Evolutionary conservation across 2,329 filamentous ascomycete species (phyloP).

Genomic region (Macrophomina tecta): DNA sequence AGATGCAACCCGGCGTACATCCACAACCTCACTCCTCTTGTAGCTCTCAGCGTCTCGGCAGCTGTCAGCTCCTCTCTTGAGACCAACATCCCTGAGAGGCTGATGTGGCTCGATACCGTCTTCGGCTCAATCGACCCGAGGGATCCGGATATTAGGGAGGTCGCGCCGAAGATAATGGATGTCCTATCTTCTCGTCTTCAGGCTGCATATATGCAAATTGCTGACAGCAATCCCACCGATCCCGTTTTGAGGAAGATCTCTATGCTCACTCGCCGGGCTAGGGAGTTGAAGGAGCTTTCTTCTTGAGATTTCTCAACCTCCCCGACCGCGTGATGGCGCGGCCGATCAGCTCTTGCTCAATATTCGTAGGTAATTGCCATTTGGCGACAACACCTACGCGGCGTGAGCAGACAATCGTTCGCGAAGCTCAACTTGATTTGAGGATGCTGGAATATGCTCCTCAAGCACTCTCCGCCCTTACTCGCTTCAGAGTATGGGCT

Average conservation of each 20-base stretch:
- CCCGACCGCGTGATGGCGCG: neutral
- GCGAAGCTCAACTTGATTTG: neutral
- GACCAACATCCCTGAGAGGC: slow-evolving; percentile 59
- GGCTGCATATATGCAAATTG: slow-evolving; percentile 62
- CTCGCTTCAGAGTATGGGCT: neutral
- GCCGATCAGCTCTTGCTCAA: neutral
- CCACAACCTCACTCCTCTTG: slow-evolving; percentile 60
- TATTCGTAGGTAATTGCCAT: neutral
- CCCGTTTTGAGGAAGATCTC: slow-evolving; percentile 60
- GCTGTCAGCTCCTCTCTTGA: slow-evolving; percentile 65
- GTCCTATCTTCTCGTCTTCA: slow-evolving; percentile 64
- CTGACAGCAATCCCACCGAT: slow-evolving; percentile 58
- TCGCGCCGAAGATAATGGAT: slow-evolving; percentile 65
- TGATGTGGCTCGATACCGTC: slow-evolving; percentile 65
- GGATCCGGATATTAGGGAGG: slow-evolving; percentile 62
- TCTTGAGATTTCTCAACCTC: neutral
- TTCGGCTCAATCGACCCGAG: slow-evolving; percentile 60
- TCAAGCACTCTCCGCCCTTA: neutral
- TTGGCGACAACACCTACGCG: neutral
- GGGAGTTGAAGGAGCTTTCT: slow-evolving; percentile 33
- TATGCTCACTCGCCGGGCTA: slow-evolving; percentile 46
- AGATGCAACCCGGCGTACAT: slow-evolving; percentile 64
- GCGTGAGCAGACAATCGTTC: neutral
- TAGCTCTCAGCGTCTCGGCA: slow-evolving; percentile 66
- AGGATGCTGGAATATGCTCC: slow-evolving; percentile 31